Evolutionary conservation across 2,329 filamentous ascomycete species (phyloP), one percentile per base, ranked within the genome.

Genomic region (Lizonia empirigonia): DNA sequence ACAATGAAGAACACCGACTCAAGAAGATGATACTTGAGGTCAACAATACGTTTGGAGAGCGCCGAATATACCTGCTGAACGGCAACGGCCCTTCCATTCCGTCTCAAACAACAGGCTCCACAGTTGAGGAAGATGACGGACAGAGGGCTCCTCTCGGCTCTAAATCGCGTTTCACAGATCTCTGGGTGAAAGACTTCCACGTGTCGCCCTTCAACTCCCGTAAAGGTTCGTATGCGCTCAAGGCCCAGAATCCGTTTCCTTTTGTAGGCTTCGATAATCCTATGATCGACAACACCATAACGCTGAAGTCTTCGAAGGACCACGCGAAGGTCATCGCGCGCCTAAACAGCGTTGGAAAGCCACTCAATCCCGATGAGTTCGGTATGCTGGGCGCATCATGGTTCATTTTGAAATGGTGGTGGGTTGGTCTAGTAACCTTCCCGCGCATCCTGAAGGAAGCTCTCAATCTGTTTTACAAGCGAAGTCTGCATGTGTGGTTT

Each of bases 11-110:
- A 7, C 80, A 80, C 50, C 71, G 79, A 5, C 76, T 91, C 12
- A 80, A 77, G 19, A 85, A 84, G 47, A 84, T 90, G 72, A 78
- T 92, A 1, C 66, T 89, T 1, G 88, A 92, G 68, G 86, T 91
- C 36, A 90, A 89, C 71, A 91, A 91, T 61, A 89, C 87, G 0
- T 91, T 90, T 64, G 86, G 83, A 39, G 88, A 91, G 69, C 79
- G 86, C 41, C 81, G 86, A 8, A 81, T 87, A 69, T 89, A 89
- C 62, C 77, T 86, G 27, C 72, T 89, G 10, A 77, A 78, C 20
- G 71, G 69, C 2, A 62, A 62, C 2, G 60, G 59, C 20, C 53
- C 63, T 20, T 32, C 74, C n/a, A 71, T 71, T 23, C 62, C 69
- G 33, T 54, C 62, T 5, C 46, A 42, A 18, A 59, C 58, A 22